phyloP scores from a whole-genome alignment of 306 rosid genomes.

The Malus sylvestris region DNA sequence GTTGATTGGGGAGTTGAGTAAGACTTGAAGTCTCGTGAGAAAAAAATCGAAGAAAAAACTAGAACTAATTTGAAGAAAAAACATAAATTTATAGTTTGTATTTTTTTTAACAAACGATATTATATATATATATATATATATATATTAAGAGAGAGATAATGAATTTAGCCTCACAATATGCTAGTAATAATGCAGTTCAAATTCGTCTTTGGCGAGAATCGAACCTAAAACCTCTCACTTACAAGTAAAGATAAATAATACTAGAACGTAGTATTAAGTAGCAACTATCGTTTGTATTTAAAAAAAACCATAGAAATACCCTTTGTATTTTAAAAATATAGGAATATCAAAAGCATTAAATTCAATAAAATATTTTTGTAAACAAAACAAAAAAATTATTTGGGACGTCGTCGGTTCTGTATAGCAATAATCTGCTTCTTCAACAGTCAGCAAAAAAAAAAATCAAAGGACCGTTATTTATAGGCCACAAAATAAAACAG shows the following conservation, averaged over 20 bases:
- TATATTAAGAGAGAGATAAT: too few species aligned
- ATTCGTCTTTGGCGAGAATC: fast-evolving
- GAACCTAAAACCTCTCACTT: too few species aligned
- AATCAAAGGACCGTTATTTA: not conserved
- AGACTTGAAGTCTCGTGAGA: not conserved
- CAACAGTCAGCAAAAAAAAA: not conserved
- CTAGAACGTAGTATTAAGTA: too few species aligned
- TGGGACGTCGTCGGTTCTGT: not conserved
- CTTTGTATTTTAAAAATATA: not conserved
- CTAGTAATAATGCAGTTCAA: too few species aligned
- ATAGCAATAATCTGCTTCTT: not conserved
- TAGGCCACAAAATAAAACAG: not conserved
- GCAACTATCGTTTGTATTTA: too few species aligned
- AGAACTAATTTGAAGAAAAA: too few species aligned
- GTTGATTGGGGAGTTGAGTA: not conserved
- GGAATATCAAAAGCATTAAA: not conserved
- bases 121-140: too few species aligned
- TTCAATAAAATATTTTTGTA: not conserved
- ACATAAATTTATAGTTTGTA: too few species aligned
- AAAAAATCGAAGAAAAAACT: too few species aligned
- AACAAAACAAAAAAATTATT: not conserved
- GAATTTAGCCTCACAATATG: too few species aligned
- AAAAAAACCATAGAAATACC: too few species aligned
- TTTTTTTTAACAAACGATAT: too few species aligned
- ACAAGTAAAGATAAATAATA: fast-evolving